Evolutionary conservation across 805 yeast species (phyloP).

Genomic region (Ogataea parapolymorpha): DNA sequence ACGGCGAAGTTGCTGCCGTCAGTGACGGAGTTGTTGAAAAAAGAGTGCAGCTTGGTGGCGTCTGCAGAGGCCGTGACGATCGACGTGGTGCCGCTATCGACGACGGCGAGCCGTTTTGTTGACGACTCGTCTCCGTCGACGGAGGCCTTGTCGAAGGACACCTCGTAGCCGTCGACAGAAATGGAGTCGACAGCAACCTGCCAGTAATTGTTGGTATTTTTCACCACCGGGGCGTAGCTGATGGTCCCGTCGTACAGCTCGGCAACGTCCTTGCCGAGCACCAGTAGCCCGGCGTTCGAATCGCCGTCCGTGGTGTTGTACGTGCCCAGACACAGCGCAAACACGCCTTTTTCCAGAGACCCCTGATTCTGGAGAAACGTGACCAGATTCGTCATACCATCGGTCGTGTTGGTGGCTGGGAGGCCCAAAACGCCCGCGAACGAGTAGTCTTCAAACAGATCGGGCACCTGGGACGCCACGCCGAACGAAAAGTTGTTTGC

Average conservation of each 20-base stretch:
- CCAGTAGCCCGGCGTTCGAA: slow-evolving; percentile 40
- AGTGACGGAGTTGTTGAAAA: slow-evolving; percentile 45
- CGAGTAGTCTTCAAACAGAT: slow-evolving; percentile 47
- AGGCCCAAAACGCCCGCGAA: slow-evolving; percentile 62
- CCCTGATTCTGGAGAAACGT: slow-evolving; percentile 35
- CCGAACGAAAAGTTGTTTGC: slow-evolving; percentile 48
- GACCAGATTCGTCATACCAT: slow-evolving; percentile 38
- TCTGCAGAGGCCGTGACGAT: slow-evolving; percentile 53
- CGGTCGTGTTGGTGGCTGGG: slow-evolving; percentile 41
- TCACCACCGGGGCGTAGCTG: slow-evolving; percentile 37
- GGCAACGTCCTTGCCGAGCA: slow-evolving; percentile 39
- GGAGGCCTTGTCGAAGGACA: slow-evolving; percentile 32
- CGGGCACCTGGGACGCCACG: slow-evolving; percentile 49
- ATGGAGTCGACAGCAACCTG: slow-evolving; percentile 40
- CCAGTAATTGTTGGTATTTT: slow-evolving; percentile 45
- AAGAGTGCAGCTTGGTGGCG: slow-evolving; percentile 52
- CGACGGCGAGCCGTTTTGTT: slow-evolving; percentile 41
- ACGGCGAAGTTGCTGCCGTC: slow-evolving; percentile 66
- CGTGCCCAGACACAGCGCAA: slow-evolving; percentile 45
- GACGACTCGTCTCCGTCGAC: slow-evolving; percentile 17
- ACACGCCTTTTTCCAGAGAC: slow-evolving; percentile 36
- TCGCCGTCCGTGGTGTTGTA: slow-evolving; percentile 17
- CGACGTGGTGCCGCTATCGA: slow-evolving; percentile 69
- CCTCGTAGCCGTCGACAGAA: slow-evolving; percentile 33
- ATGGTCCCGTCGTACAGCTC: slow-evolving; percentile 41